A percentile compares a stretch with the other conserved stretches of the same genome.
Evolutionary conservation across 2,329 filamentous ascomycete genomes (phyloP).

Genomic region (Xylaria sp.): DNA sequence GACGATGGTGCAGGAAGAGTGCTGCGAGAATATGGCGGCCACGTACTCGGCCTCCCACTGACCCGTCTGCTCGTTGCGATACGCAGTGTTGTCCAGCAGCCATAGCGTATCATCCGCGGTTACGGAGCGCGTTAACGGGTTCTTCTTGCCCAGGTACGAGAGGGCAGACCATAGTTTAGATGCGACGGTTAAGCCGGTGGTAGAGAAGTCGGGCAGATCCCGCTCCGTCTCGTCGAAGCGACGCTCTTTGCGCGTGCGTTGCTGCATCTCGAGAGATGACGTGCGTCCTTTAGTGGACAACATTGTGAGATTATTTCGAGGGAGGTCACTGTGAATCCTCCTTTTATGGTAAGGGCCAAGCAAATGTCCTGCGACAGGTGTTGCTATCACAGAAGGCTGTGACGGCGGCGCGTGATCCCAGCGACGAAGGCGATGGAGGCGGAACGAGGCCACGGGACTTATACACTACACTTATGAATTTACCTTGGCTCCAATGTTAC

Average conservation of each 20-base stretch:
- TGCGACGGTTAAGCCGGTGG: conserved; percentile 43
- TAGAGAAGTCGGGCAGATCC: conserved; percentile 54
- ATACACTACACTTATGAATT: conserved; percentile 6
- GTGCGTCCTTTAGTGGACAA: conserved; percentile 37
- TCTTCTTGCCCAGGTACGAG: conserved; percentile 62
- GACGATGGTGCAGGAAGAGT: conserved; percentile 73
- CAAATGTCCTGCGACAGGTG: conserved; percentile 10
- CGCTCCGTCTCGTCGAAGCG: conserved; percentile 64
- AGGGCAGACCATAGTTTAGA: conserved; percentile 55
- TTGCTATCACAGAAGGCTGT: conserved; percentile 31
- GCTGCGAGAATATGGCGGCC: conserved; percentile 80
- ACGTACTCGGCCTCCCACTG: conserved; percentile 86
- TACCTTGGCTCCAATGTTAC: not conserved
- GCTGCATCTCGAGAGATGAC: conserved; percentile 58
- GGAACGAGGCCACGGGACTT: conserved; percentile 24
- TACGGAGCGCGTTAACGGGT: conserved; percentile 70
- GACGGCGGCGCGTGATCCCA: conserved; percentile 40
- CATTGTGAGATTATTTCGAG: conserved; percentile 37
- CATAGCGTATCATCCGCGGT: conserved; percentile 79
- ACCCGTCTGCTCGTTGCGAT: conserved; percentile 61
- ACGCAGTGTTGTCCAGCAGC: conserved; percentile 92
- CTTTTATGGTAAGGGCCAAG: conserved; percentile 24
- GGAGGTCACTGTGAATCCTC: conserved; percentile 4
- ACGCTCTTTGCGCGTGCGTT: conserved; percentile 60
- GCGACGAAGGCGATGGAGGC: not conserved